phyloP scores from a whole-genome alignment of 2,329 filamentous ascomycete species.

The Sporothrix pallida region DNA sequence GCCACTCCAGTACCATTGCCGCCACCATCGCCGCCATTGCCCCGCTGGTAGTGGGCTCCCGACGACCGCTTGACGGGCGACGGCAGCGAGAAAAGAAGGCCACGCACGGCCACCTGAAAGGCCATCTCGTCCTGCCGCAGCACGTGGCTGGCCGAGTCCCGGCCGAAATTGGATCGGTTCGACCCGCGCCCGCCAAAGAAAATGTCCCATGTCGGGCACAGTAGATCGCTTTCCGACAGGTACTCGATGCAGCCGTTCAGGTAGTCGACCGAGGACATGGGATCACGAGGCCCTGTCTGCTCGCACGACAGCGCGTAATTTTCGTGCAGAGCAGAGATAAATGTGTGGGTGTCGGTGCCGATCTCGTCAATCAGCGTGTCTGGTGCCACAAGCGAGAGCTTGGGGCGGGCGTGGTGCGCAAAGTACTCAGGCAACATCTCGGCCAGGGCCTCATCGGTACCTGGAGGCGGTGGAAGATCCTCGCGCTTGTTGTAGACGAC shows the following conservation, averaged over 20 bases:
- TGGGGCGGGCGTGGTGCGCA: conserved; percentile 62
- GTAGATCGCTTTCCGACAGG: conserved; percentile 84
- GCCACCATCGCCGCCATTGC: conserved; percentile 36
- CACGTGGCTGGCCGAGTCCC: conserved; percentile 70
- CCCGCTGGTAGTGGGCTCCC: conserved; percentile 50
- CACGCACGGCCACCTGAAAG: conserved; percentile 88
- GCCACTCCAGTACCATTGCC: conserved; percentile 43
- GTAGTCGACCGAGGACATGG: conserved; percentile 72
- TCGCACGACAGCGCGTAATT: conserved; percentile 90
- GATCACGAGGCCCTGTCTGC: conserved; percentile 55
- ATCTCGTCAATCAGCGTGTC: conserved; percentile 89
- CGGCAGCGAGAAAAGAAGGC: conserved; percentile 83
- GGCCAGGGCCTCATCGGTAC: conserved; percentile 49
- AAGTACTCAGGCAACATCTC: conserved; percentile 67
- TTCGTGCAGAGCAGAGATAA: conserved; percentile 55
- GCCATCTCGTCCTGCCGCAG: conserved; percentile 92
- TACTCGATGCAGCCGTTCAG: conserved; percentile 85
- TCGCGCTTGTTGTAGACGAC: conserved; percentile 95
- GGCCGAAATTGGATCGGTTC: conserved; percentile 49
- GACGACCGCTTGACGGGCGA: conserved; percentile 78
- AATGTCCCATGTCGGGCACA: conserved; percentile 74
- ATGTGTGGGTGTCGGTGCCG: conserved; percentile 78
- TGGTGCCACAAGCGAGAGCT: conserved; percentile 68
- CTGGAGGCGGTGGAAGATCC: conserved; percentile 52
- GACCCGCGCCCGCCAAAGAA: conserved; percentile 65